A percentile compares a stretch with the other conserved stretches of the same genome.
phyloP scores from a whole-genome alignment of 139 green algal species.

The Chlorella sp. region DNA sequence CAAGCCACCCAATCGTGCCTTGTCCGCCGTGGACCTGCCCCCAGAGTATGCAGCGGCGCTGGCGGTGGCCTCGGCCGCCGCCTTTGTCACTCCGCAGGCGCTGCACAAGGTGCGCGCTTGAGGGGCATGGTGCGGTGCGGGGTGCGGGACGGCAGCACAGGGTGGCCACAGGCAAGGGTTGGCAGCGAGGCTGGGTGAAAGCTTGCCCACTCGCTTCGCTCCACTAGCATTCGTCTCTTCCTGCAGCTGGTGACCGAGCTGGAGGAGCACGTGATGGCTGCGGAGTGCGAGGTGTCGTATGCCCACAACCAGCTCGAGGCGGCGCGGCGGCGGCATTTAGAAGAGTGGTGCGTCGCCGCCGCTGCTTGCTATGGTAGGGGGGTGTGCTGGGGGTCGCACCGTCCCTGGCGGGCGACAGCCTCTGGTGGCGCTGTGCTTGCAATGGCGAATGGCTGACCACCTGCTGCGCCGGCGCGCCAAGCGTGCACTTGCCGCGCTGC shows the following conservation, averaged over 20 bases:
- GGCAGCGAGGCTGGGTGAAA: not conserved
- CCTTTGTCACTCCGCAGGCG: constrained; percentile 1
- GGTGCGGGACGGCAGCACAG: not conserved
- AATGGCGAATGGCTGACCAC: too few relatives aligned
- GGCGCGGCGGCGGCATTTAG: too few relatives aligned
- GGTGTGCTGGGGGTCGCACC: too few relatives aligned
- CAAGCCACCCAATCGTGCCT: not conserved
- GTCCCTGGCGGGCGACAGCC: too few relatives aligned
- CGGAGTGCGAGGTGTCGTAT: constrained; percentile 23
- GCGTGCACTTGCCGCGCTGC: too few relatives aligned
- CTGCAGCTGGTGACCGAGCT: constrained; percentile 8
- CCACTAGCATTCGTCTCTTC: not conserved
- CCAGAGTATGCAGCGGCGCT: constrained; percentile 17
- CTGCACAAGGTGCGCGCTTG: constrained; percentile 16
- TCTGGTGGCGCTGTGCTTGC: too few relatives aligned
- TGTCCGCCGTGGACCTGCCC: not conserved
- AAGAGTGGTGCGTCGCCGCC: too few relatives aligned
- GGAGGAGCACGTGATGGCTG: constrained; percentile 17
- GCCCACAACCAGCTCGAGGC: too few relatives aligned
- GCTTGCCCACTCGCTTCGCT: not conserved
- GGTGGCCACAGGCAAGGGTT: not conserved
- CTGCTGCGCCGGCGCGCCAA: too few relatives aligned
- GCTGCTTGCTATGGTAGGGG: too few relatives aligned
- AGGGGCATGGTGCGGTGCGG: not conserved
- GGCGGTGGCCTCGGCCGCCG: constrained; percentile 1